Evolutionary conservation across 2,329 filamentous ascomycete genomes (phyloP).

Genomic region (Aspergillus transmontanensis): DNA sequence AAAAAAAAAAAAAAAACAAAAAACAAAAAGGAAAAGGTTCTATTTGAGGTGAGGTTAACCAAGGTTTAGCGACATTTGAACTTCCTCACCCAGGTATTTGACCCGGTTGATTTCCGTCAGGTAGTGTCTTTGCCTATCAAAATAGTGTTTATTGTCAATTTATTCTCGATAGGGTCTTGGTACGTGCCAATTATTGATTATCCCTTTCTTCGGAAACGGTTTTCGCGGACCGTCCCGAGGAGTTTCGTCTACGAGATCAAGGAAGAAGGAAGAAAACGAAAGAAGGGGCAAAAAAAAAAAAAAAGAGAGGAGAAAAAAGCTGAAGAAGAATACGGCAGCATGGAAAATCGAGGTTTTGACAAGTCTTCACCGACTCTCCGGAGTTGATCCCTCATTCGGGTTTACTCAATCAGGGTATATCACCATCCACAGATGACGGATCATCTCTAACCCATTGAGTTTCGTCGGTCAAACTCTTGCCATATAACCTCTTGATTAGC

Average conservation of each 20-base stretch:
- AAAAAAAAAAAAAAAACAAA: background rate
- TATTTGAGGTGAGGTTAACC: background rate
- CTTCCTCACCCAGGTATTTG: background rate
- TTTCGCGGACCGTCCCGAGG: constrained; percentile 3
- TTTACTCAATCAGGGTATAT: background rate
- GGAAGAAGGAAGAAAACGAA: background rate
- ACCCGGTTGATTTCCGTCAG: background rate
- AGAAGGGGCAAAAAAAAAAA: background rate
- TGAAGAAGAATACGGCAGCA: background rate
- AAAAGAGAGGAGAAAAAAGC: background rate
- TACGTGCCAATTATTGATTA: constrained; percentile 10
- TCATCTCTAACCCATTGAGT: background rate
- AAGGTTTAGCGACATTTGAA: background rate
- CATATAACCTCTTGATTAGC: background rate
- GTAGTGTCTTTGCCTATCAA: background rate
- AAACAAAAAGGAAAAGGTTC: background rate
- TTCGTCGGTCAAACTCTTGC: background rate
- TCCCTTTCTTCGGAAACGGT: background rate
- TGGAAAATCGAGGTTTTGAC: constrained; percentile 4
- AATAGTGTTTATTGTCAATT: background rate
- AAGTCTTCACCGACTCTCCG: constrained; percentile 15
- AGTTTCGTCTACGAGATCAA: background rate
- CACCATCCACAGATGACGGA: constrained; percentile 2
- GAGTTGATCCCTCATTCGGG: background rate
- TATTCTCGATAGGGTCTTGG: background rate